Percentiles rank a stretch among this genome's conserved stretches.
These are phyloP conservation scores for Andrographis paniculata DNA, from an alignment of 305 asterid species.

Conservation along the genomic window DNA sequence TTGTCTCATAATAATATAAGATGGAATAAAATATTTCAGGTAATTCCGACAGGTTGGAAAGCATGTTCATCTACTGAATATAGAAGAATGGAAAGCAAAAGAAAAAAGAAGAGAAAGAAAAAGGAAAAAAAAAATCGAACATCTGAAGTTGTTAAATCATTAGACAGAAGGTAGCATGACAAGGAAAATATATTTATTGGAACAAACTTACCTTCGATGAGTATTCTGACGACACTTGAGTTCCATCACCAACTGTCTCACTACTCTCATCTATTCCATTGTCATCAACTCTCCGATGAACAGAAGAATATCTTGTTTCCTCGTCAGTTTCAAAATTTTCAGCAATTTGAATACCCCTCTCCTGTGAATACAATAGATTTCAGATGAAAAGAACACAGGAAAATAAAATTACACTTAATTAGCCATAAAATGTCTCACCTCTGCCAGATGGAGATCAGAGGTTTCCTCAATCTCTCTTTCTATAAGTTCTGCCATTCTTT, in stretches of 20 bases:
- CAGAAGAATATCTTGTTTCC: constrained; percentile 86
- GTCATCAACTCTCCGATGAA: constrained; percentile 61
- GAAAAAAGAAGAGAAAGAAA: too few relatives aligned
- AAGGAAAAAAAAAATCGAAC: too few relatives aligned
- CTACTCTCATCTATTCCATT: constrained; percentile 75
- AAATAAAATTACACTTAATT: background rate
- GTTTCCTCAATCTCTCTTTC: constrained; percentile 98
- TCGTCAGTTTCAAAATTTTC: constrained; percentile 75
- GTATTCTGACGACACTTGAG: constrained; percentile 36
- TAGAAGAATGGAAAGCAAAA: too few relatives aligned
- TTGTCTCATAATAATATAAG: too few relatives aligned
- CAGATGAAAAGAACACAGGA: constrained; percentile 14
- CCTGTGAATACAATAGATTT: constrained; percentile 38
- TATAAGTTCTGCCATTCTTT: constrained; percentile 74
- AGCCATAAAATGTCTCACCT: constrained; percentile 37
- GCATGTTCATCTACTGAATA: too few relatives aligned
- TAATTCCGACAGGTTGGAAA: too few relatives aligned
- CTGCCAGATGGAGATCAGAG: constrained; percentile 89
- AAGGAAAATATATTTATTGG: too few relatives aligned
- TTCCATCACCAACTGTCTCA: constrained; percentile 65
- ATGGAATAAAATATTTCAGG: too few relatives aligned
- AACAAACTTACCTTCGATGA: constrained; percentile 34
- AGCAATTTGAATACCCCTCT: constrained; percentile 70
- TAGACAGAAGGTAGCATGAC: too few relatives aligned
- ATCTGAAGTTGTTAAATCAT: too few relatives aligned